Conservation (phyloP, 192 early-diverging fungal species). For the Diversispora eburnea region DNA sequence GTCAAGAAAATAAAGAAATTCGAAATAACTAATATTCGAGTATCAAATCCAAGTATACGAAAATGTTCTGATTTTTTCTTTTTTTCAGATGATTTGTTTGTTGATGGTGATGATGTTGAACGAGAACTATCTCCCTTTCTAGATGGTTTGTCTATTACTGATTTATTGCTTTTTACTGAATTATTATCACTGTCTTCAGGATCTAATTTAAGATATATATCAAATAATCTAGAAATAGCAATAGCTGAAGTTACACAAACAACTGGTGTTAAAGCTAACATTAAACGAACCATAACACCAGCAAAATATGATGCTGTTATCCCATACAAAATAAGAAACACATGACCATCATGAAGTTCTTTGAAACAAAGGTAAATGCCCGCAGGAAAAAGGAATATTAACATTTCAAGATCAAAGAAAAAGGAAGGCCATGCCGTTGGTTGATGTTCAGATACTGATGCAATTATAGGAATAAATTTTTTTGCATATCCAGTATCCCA, state of each 20-base stretch:
- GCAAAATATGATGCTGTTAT: slow-evolving; percentile 99
- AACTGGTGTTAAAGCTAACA: slow-evolving; percentile 96
- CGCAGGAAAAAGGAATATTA: slow-evolving; percentile 96
- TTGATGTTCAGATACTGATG: slow-evolving; percentile 99
- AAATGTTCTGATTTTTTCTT: slow-evolving; percentile 38
- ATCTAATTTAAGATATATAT: slow-evolving; percentile 66
- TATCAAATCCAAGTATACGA: slow-evolving; percentile 48
- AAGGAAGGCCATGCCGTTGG: slow-evolving; percentile 99
- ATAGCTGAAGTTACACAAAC: slow-evolving; percentile 94
- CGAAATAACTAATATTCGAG: slow-evolving; percentile 56
- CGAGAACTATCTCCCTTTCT: neutral
- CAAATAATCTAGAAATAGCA: slow-evolving; percentile 81
- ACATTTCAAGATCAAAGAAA: slow-evolving; percentile 97
- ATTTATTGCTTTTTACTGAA: slow-evolving; percentile 14
- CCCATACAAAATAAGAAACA: slow-evolving; percentile 97
- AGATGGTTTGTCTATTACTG: neutral
- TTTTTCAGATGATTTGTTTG: slow-evolving; percentile 20
- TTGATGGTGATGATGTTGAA: neutral
- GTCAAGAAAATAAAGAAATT: slow-evolving; percentile 70
- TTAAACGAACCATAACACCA: slow-evolving; percentile 99
- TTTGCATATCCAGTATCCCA: slow-evolving; percentile 99
- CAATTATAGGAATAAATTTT: slow-evolving; percentile 99
- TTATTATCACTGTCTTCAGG: neutral
- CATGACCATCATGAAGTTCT: slow-evolving; percentile 91
- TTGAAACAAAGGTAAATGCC: slow-evolving; percentile 97